Conservation (phyloP, 202 grass and related monocot genomes). For the Saccharum hybrid region DNA sequence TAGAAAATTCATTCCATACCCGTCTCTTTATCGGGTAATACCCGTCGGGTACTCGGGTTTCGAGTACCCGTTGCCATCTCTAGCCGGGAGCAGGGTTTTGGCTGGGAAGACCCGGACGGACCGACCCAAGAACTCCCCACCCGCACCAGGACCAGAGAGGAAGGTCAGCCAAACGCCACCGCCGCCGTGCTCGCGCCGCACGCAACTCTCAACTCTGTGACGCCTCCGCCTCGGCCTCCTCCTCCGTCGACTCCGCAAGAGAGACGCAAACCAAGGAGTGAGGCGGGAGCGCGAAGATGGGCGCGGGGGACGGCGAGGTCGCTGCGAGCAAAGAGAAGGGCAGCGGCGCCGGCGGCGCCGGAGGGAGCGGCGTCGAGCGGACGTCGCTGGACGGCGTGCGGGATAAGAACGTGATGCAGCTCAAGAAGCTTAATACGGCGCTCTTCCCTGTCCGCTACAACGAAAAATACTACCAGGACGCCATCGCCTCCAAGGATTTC, state of each 20-base stretch:
- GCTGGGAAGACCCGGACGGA: background rate
- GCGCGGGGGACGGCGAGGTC: conserved; percentile 49
- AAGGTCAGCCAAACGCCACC: conserved; percentile 32
- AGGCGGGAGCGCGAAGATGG: conserved; percentile 38
- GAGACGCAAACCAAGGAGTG: background rate
- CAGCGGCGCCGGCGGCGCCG: conserved; percentile 42
- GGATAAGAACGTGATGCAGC: conserved; percentile 99
- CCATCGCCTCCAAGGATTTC: conserved; percentile 87
- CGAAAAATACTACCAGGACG: conserved; percentile 97
- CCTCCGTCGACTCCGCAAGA: background rate
- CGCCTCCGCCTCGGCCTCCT: conserved; percentile 8
- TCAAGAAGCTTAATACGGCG: conserved; percentile 95
- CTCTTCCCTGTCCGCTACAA: conserved; percentile 98
- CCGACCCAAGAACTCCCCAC: background rate
- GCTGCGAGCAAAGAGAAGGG: conserved; percentile 52
- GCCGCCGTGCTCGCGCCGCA: conserved; percentile 57
- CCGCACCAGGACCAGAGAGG: conserved; percentile 15
- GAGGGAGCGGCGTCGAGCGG: conserved; percentile 51
- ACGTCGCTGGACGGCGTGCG: conserved; percentile 82
- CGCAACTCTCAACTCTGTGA: background rate
- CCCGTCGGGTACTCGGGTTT: too few species aligned
- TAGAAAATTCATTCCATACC: too few species aligned
- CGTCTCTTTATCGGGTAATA: too few species aligned
- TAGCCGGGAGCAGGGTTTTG: conserved; percentile 53
- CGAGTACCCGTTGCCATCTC: too few species aligned